phyloP scores from a whole-genome alignment of 1,284 basidiomycete genomes.

The Mycena citricolor region DNA sequence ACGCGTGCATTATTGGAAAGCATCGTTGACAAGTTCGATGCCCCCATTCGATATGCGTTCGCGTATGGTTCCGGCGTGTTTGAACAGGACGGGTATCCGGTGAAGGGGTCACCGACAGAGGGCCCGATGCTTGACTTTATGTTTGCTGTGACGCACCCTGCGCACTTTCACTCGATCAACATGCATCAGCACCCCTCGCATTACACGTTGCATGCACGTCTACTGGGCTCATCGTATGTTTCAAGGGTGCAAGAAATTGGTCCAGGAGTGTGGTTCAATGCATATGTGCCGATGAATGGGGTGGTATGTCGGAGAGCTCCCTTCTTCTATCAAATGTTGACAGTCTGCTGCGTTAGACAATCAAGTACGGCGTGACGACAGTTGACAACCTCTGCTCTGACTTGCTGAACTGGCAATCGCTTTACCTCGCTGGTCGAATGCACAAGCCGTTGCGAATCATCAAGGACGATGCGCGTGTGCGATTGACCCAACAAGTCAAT shows the following conservation, averaged over 20 bases:
- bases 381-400: conserved; percentile 89
- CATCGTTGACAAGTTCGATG: conserved; percentile 75
- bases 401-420: conserved; percentile 87
- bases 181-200: conserved; percentile 87
- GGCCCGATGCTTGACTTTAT: conserved; percentile 93
- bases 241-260: conserved; percentile 75
- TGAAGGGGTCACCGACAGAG: conserved; percentile 32
- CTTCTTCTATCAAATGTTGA: conserved; percentile 10
- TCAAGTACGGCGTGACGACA: conserved; percentile 98
- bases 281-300: conserved; percentile 81
- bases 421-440: conserved; percentile 95
- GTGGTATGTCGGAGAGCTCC: conserved; percentile 57
- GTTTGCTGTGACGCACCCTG: conserved; percentile 89
- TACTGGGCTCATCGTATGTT: conserved; percentile 78
- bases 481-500: conserved; percentile 91
- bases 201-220: conserved; percentile 85
- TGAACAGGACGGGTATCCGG: conserved; percentile 74
- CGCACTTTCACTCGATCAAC: conserved; percentile 94
- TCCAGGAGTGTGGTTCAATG: conserved; percentile 95
- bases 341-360: conserved; percentile 53
- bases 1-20: conserved; percentile 76
- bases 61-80: conserved; percentile 96
- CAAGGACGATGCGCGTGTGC: conserved; percentile 85
- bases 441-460: conserved; percentile 95
- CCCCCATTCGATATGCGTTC: conserved; percentile 89